Base-by-base conservation (phyloP, 257 asterid genomes). In the Ehretia macrophylla region DNA sequence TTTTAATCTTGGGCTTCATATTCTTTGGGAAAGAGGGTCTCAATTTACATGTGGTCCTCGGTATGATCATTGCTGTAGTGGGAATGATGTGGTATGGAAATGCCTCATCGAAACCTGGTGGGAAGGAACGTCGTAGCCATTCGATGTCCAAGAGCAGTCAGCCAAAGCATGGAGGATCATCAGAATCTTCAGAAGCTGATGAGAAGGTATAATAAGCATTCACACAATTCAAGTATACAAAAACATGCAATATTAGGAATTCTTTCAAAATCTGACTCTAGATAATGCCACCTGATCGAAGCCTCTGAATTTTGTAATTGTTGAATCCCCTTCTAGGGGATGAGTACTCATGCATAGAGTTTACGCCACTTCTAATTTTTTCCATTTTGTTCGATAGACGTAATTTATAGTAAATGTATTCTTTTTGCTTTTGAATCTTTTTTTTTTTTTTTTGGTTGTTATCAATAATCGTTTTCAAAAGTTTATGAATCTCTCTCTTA, bases 31-130 rank as follows among this genome's bases (percentile, higher is more conserved):
- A 83, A 78, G 93, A 87, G 75, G 97, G 93, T 64, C 96, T 90
- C 42, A 90, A 87, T 60, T 8, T 79, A 63, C 97, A 90, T 56
- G 97, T 90, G 21, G 88, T 90, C 22, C 16, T 90, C 22, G 97
- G 97, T 63, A 90, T 90, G 97, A 16, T 85, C 53, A 87, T 87
- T 52, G 97, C 97, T 11, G 87, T 90, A 23, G 53, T 77, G 16
- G 97, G 97, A 65, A 90, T 90, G 97, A 55, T 90, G 60, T 90
- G 96, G 97, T 85, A 90, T 9, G 94, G 96, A 32, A 90, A 90
- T 68, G 96, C 97, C 68, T 90, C 97, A 0, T 85, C 96, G 22
- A 90, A 85, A 77, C 95, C 97, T 0, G 97, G 95, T 6, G 97
- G 97, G 18, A 90, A 87, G 66, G 97, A 90, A 71, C 83, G 96